Percentiles rank a stretch among this genome's conserved stretches.
These are phyloP conservation scores for Scedosporium minutisporum DNA, from an alignment of 2,329 filamentous ascomycete species.

Conservation along the genomic window DNA sequence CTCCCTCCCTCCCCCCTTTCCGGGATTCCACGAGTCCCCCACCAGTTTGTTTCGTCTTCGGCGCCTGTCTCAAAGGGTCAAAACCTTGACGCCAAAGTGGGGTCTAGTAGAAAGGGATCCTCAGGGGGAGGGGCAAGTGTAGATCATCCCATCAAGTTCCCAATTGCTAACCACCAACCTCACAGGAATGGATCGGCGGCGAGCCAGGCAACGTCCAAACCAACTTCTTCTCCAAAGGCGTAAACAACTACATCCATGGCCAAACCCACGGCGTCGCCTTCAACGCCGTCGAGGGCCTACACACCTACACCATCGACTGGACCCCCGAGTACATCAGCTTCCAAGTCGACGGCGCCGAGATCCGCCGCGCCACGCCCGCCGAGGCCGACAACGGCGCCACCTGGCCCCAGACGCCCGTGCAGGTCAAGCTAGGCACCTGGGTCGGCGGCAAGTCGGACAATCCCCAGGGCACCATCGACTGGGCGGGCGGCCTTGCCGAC, in stretches of 20 bases:
- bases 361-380: constrained; percentile 37
- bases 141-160: constrained; percentile 19
- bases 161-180: constrained; percentile 38
- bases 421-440: constrained; percentile 53
- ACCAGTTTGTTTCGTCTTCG: not conserved
- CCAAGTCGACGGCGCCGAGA: constrained; percentile 41
- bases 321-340: constrained; percentile 47
- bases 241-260: constrained; percentile 41
- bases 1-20: not conserved
- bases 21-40: not conserved
- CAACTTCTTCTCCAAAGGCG: constrained; percentile 71
- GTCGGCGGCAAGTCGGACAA: constrained; percentile 37
- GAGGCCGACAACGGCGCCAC: constrained; percentile 29
- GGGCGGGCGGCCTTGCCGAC: constrained; percentile 58
- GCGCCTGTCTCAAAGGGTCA: not conserved
- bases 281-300: constrained; percentile 30
- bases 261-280: constrained; percentile 34
- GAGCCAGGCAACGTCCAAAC: constrained; percentile 61
- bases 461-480: constrained; percentile 50
- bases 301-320: constrained; percentile 64
- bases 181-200: constrained; percentile 61
- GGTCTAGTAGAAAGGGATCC: constrained; percentile 14
- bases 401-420: constrained; percentile 63
- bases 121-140: constrained; percentile 14
- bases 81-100: not conserved